Evolutionary conservation across 2,329 filamentous ascomycete genomes (phyloP).

Genomic region (Ophiostoma australiae): DNA sequence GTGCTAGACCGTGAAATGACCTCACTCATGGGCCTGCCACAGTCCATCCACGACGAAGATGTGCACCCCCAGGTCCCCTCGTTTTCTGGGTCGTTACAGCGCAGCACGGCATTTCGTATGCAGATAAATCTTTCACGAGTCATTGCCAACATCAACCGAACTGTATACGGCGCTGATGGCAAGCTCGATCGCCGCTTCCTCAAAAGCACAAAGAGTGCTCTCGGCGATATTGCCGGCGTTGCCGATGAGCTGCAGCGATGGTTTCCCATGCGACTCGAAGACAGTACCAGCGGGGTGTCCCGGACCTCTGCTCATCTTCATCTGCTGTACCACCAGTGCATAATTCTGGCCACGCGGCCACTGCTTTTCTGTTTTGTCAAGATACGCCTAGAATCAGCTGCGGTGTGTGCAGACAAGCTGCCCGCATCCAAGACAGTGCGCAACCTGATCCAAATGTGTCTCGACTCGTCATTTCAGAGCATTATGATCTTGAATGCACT

Average conservation of each 20-base stretch:
- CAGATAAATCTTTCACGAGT: conserved; percentile 6
- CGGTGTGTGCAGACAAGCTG: neutral
- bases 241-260: conserved; percentile 7
- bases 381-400: neutral
- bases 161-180: conserved; percentile 13
- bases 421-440: neutral
- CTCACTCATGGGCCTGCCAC: conserved; percentile 13
- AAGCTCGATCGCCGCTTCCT: neutral
- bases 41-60: conserved; percentile 6
- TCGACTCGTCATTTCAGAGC: conserved; percentile 10
- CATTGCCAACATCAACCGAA: conserved; percentile 15
- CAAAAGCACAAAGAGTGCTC: conserved; percentile 1
- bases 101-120: conserved; percentile 6
- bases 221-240: conserved; percentile 5
- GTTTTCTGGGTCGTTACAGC: conserved; percentile 7
- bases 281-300: conserved; percentile 2
- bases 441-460: conserved; percentile 6
- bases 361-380: conserved; percentile 15
- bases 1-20: conserved; percentile 14
- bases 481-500: conserved; percentile 5
- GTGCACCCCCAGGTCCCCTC: conserved; percentile 8
- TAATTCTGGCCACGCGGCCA: conserved; percentile 6
- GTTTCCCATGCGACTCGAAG: neutral
- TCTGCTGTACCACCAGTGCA: conserved; percentile 17
- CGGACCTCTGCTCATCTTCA: conserved; percentile 12